Conservation (phyloP, 1,284 basidiomycete genomes). For the Golubevia sp. region DNA sequence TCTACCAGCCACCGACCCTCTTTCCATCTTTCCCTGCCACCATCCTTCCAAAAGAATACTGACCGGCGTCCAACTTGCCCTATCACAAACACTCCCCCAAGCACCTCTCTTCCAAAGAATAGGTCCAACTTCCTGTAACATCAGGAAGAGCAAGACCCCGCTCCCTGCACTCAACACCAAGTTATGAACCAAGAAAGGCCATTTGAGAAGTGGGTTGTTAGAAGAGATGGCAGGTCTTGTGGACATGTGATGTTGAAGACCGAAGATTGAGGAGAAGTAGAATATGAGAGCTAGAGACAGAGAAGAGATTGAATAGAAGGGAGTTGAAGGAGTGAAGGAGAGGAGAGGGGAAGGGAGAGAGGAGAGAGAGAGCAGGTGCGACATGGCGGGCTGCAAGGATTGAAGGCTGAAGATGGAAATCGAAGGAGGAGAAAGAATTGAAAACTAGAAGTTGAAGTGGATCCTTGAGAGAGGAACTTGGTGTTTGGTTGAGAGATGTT, state of each 20-base stretch:
- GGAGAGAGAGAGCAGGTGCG: too few species aligned
- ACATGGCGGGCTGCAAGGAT: too few species aligned
- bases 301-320: constrained; percentile 38
- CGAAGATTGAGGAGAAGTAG: constrained; percentile 89
- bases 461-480: too few species aligned
- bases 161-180: constrained; percentile 82
- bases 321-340: constrained; percentile 18
- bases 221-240: constrained; percentile 41
- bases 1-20: too few species aligned
- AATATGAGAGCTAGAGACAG: constrained; percentile 67
- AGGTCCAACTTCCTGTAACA: constrained; percentile 79
- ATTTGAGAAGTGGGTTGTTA: constrained; percentile 63
- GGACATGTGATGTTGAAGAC: constrained; percentile 82
- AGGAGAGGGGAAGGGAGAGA: not conserved
- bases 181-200: constrained; percentile 91
- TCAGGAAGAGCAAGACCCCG: constrained; percentile 77
- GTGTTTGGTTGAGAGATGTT: too few species aligned
- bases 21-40: too few species aligned
- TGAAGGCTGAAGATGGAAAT: too few species aligned
- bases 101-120: constrained; percentile 33
- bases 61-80: constrained; percentile 81
- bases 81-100: constrained; percentile 75
- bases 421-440: too few species aligned
- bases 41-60: constrained; percentile 63
- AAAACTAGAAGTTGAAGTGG: too few species aligned